A percentile compares a stretch with the other conserved stretches of the same genome.
Evolutionary conservation across 331 rosid genomes (phyloP).

Genomic region (Cydonia oblonga): DNA sequence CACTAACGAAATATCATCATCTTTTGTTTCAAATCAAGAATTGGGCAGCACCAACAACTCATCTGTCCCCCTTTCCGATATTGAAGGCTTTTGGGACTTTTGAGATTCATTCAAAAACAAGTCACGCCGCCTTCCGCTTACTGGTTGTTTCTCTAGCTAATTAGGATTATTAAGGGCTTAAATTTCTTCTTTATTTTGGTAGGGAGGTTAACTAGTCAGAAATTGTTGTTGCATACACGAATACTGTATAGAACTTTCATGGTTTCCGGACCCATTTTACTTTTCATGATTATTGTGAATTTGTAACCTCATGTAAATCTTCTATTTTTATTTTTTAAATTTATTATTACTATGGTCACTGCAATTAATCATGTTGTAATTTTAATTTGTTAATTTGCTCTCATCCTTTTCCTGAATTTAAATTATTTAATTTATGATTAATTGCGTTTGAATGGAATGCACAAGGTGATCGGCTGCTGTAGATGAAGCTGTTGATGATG

Average conservation of each 20-base stretch:
- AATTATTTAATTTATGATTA: not conserved
- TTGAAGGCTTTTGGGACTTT: slow-evolving; percentile 50
- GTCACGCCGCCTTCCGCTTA: too few relatives aligned
- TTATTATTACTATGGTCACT: not conserved
- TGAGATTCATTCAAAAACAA: not conserved
- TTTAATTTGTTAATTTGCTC: not conserved
- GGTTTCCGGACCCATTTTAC: not conserved
- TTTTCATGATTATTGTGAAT: not conserved
- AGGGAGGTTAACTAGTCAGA: not conserved
- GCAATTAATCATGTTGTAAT: not conserved
- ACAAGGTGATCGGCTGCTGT: not conserved
- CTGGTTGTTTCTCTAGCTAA: too few relatives aligned
- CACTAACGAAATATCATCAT: slow-evolving; percentile 46
- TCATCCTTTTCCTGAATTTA: not conserved
- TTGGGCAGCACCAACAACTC: slow-evolving; percentile 19
- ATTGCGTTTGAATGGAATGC: not conserved
- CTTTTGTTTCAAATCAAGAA: slow-evolving; percentile 34
- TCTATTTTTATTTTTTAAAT: not conserved
- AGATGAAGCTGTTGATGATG: too few relatives aligned
- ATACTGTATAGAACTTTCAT: not conserved
- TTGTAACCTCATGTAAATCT: not conserved
- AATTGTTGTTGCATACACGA: slow-evolving; percentile 15
- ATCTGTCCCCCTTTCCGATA: slow-evolving; percentile 36
- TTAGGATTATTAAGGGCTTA: not conserved
- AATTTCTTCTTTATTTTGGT: not conserved